Base-by-base conservation (phyloP, 805 yeast species). In the Teunomyces barrocoloradensis region DNA sequence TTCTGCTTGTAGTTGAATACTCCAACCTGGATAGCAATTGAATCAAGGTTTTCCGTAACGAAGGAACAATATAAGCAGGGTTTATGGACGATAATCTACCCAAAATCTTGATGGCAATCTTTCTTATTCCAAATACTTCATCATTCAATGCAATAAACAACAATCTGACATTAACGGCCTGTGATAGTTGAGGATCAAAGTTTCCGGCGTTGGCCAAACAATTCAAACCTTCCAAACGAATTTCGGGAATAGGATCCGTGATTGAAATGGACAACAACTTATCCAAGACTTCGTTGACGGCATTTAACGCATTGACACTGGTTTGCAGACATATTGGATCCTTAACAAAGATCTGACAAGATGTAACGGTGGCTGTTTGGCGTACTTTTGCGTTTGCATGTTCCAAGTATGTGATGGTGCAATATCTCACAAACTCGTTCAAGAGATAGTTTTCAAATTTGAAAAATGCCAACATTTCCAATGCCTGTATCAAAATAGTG, bases 1-100 rank as follows among this genome's bases (percentile, higher is more conserved):
- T 85, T 2, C 81, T 57, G 29, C 89, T 78, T 39, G 83, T 79
- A 9, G 85, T 82, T 1, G 96, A 87, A 63, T 84, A 90, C 57
- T 90, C 96, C 43, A 94, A 70, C 50, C 88, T 87, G 0, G 97
- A 89, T 40, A 95, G 65, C 11, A 91, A 73, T 62, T 92, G 97
- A 38, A 94, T 81, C 51, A 95, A 68, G 0, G 92, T 82, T 61
- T 89, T 92, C 55, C 98, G 77, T 45, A 94, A 73, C 0, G 96
- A 88, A 0, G 99, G 99, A 33, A 92, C 90, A 52, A 94, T 88
- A 64, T 89, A 92, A 0, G 99, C 97, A 0, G 99, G 98, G 58
- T 94, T 94, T 35, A 89, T 85, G 1, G 81, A 68, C 0, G 96
- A 85, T 13, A 94, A 68, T 47, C 97, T 77, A 2, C 99, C 98